Base-by-base conservation (phyloP, 805 yeast species). In the Candida vaughaniae region DNA sequence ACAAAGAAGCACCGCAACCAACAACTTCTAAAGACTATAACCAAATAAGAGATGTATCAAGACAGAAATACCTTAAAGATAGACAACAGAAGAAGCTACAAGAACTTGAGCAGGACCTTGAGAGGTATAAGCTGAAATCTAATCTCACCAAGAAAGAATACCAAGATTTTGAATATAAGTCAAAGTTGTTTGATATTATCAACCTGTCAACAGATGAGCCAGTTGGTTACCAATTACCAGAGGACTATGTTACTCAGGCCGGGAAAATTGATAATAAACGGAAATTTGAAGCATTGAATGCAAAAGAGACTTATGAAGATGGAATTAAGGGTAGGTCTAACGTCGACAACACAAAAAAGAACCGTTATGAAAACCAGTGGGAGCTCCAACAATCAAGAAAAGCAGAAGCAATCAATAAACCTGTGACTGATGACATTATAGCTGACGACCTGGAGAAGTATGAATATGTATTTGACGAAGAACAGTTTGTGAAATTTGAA, bases 401-500 rank as follows among this genome's bases (percentile, higher is more conserved):
- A 50, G 71, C 71, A 6, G 35, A 40, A 12, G 27, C 37, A 3
- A 31, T 42, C 8, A 33, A 31, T 5, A 29, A 36, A 10, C 30
- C 56, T 56, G 37, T 46, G 44, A 35, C 46, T 42, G 77, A 73
- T 47, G 69, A 67, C 33, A 66, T 74, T 15, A 51, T 56, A 11
- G 52, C 70, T 1, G 68, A 73, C 0, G 62, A 63, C 2, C 66
- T 69, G 6, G 57, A 77, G 28, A 56, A 77, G 23, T 86, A 83
- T 51, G 95, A 85, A 9, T 87, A 70, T 61, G 91, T 87, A 0
- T 84, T 84, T 58, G 93, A 86, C 54, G 73, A 74, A 29, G 64
- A 77, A 0, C 86, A 83, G 33, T 55, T 51, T 39, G 55, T 58
- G 11, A 39, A 55, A 16, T 59, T 55, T 39, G 55, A 53, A 8